These are phyloP conservation scores for Cutaneotrichosporon cyanovorans DNA, from an alignment of 1,284 basidiomycete genomes.

Conservation along the genomic window DNA sequence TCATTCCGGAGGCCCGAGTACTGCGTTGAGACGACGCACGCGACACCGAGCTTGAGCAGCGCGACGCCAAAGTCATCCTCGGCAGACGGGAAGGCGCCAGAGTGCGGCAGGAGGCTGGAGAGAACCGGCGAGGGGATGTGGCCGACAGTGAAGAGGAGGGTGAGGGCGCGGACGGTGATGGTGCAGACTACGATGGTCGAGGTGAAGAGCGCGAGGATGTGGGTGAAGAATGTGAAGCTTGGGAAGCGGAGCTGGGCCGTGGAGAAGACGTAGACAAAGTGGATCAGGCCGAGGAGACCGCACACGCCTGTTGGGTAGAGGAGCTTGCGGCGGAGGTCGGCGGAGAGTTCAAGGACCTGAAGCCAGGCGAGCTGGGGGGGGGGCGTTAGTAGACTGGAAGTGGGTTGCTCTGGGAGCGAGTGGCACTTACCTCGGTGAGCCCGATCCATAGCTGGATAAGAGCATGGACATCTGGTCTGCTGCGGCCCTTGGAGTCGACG, in stretches of 20 bases:
- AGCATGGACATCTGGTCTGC: conserved; percentile 40
- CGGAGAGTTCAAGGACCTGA: conserved; percentile 36
- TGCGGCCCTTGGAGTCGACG: conserved; percentile 19
- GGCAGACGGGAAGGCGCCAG: conserved; percentile 29
- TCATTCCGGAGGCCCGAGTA: conserved; percentile 42
- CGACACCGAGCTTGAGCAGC: conserved; percentile 40
- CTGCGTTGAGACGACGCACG: conserved; percentile 41
- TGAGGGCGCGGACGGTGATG: conserved; percentile 34
- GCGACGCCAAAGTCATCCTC: conserved; percentile 43
- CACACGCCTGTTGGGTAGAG: conserved; percentile 42
- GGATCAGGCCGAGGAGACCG: conserved; percentile 33
- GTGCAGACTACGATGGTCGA: conserved; percentile 37
- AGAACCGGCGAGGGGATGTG: conserved; percentile 37
- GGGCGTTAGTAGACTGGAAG: neutral
- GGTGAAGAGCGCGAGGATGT: conserved; percentile 39
- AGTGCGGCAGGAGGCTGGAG: conserved; percentile 37
- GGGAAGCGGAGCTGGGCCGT: conserved; percentile 38
- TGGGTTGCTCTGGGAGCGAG: too few relatives aligned
- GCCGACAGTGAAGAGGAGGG: conserved; percentile 42
- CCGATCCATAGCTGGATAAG: conserved; percentile 43
- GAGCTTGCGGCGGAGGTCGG: conserved; percentile 24
- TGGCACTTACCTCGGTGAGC: conserved; percentile 30
- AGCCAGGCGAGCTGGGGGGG: conserved; percentile 36
- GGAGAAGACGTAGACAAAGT: conserved; percentile 37
- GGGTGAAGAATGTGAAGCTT: conserved; percentile 42